A percentile compares a stretch with the other conserved stretches of the same genome.
These are phyloP conservation scores for Diplocarpon mali DNA, from an alignment of 2,329 filamentous ascomycete species.

Conservation along the genomic window DNA sequence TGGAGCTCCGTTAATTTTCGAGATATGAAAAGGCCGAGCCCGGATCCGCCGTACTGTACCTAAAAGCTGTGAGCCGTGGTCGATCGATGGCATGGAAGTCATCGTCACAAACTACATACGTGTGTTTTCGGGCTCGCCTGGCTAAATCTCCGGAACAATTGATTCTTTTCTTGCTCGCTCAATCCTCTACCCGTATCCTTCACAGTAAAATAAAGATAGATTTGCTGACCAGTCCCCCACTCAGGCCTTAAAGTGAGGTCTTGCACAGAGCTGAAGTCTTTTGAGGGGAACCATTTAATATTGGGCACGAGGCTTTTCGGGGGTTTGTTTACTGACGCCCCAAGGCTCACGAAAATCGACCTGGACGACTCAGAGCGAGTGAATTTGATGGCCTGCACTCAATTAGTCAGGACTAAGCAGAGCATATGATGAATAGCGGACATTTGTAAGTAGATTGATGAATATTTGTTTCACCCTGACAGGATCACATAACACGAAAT, in stretches of 20 bases:
- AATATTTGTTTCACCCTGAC: conserved; percentile 63
- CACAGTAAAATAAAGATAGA: conserved; percentile 41
- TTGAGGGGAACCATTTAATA: conserved; percentile 27
- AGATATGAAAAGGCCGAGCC: conserved; percentile 53
- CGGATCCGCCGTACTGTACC: conserved; percentile 53
- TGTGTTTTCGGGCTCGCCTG: conserved; percentile 42
- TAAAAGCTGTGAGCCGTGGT: not conserved
- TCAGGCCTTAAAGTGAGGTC: conserved; percentile 16
- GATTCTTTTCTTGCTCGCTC: conserved; percentile 48
- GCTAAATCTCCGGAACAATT: conserved; percentile 56
- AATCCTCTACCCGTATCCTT: conserved; percentile 56
- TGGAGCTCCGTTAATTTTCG: conserved; percentile 52
- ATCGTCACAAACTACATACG: conserved; percentile 21
- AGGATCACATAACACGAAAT: conserved; percentile 65
- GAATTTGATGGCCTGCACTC: conserved; percentile 44
- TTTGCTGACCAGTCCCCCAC: conserved; percentile 27
- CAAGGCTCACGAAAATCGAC: conserved; percentile 39
- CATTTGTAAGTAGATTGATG: conserved; percentile 62
- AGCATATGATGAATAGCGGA: not conserved
- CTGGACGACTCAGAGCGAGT: conserved; percentile 48
- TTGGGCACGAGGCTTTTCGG: conserved; percentile 16
- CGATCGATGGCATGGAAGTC: not conserved
- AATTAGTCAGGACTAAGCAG: not conserved
- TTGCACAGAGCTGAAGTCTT: conserved; percentile 12
- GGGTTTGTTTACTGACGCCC: conserved; percentile 25